Evolutionary conservation across 345 rosid genomes (phyloP).

Genomic region (Psidium guajava): DNA sequence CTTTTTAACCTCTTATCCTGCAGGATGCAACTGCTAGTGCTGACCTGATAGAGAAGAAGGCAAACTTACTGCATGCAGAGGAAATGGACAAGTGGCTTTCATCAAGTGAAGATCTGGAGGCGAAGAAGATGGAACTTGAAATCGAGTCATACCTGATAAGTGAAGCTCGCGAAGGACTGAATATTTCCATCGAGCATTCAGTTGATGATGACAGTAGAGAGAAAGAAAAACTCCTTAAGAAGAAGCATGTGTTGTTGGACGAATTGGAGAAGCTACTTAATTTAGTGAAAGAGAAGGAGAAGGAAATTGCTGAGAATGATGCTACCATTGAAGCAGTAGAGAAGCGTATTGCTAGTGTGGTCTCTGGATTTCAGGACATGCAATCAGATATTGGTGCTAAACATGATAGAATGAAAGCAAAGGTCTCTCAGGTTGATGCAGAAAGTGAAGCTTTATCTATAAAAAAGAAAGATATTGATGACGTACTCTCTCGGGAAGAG

Average conservation of each 20-base stretch:
- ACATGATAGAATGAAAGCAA: conserved; percentile 29
- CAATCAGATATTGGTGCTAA: conserved; percentile 38
- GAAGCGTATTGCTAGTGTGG: conserved; percentile 35
- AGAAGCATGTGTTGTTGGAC: conserved; percentile 32
- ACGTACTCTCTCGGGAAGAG: conserved; percentile 32
- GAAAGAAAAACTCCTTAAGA: conserved; percentile 33
- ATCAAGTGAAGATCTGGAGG: conserved; percentile 49
- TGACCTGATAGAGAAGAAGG: conserved; percentile 30
- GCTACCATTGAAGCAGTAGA: conserved; percentile 43
- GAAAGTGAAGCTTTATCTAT: conserved; percentile 35
- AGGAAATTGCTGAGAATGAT: conserved; percentile 55
- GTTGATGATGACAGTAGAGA: conserved; percentile 46
- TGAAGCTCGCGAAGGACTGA: conserved; percentile 35
- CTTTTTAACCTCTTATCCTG: background rate
- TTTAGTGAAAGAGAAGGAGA: conserved; percentile 57
- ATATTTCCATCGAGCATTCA: conserved; percentile 35
- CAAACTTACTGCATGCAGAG: conserved; percentile 26
- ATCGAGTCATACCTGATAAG: conserved; percentile 46
- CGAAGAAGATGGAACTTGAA: conserved; percentile 50
- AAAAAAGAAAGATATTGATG: conserved; percentile 51
- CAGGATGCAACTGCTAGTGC: conserved; percentile 61
- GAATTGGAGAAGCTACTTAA: conserved; percentile 62
- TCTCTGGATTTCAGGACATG: conserved; percentile 47
- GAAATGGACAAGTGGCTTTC: conserved; percentile 56
- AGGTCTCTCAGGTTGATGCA: conserved; percentile 29